Evolutionary conservation across 1,284 basidiomycete genomes (phyloP), one percentile per base, ranked within the genome.

Genomic region (Puccinia hordei): DNA sequence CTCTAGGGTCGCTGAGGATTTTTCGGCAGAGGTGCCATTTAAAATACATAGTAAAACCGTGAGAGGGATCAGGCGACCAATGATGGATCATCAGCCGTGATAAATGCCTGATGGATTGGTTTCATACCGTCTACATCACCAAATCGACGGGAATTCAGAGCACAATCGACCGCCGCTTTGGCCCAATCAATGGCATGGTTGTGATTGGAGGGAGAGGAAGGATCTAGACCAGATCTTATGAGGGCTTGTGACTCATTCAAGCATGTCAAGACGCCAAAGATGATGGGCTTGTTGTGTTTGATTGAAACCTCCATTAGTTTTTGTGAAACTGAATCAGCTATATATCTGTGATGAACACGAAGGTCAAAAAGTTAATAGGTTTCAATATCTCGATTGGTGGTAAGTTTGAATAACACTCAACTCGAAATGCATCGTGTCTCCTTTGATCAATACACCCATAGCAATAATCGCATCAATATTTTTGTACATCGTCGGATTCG

Each of bases 361-460:
- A 51, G 33, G 2, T 33, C 49, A 15, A 72, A 51, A n/a, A 72
- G 55, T 44, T 41, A 12, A 30, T 17, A 30, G 12, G n/a, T 17
- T 30, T 53, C 6, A 53, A 1, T 19, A 9, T 51, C 33, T 49
- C 38, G 13, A 35, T 30, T 8, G 22, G 41, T 46, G n/a, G n/a
- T 12, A 12, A n/a, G 65, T 24, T 35, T 4, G 65, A 65, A 65
- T 10, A 17, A 17, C 13, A 80, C 77, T 73, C n/a, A 79, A 80
- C 87, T 98, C 95, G 86, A 97, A 98, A 87, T 98, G 95, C 93
- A 96, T 96, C 19, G 95, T 97, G 3, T 90, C 89, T 80, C 95
- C 96, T 87, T 99, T 99, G 89, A 99, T 98, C 85, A 99, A 91
- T 65, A 95, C 94, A 13, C 96, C 96, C 84, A 99, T 94, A 55